Percentiles rank a stretch among this genome's conserved stretches.
These are phyloP conservation scores for Aspergillus ustus DNA, from an alignment of 2,329 filamentous ascomycete genomes.

Conservation along the genomic window DNA sequence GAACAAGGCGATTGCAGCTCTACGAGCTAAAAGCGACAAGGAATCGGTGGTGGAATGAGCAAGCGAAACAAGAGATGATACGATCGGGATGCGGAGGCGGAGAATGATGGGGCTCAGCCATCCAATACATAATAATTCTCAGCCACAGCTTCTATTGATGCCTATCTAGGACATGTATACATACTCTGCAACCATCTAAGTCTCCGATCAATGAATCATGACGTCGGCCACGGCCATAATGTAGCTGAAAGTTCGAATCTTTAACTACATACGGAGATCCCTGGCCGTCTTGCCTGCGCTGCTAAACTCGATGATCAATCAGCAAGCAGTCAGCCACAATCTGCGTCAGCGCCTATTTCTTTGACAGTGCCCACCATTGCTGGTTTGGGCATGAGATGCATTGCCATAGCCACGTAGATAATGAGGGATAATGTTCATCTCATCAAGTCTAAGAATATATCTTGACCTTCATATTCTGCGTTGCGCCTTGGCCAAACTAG, in stretches of 20 bases:
- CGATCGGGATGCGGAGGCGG: constrained; percentile 2
- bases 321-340: background rate
- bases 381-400: background rate
- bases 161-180: constrained; percentile 1
- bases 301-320: background rate
- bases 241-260: background rate
- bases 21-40: background rate
- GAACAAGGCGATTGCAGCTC: background rate
- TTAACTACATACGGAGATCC: background rate
- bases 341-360: background rate
- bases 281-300: background rate
- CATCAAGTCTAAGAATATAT: background rate
- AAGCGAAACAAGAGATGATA: background rate
- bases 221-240: background rate
- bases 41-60: background rate
- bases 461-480: background rate
- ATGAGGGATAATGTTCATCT: background rate
- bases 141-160: constrained; percentile 10
- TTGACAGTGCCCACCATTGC: background rate
- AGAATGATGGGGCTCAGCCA: constrained; percentile 1
- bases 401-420: background rate
- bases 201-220: background rate
- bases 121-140: background rate
- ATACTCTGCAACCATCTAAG: background rate
- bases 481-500: background rate